Evolutionary conservation across 768 basidiomycete species (phyloP), one percentile per base, ranked within the genome.

Genomic region (Tricholoma flavovirens): DNA sequence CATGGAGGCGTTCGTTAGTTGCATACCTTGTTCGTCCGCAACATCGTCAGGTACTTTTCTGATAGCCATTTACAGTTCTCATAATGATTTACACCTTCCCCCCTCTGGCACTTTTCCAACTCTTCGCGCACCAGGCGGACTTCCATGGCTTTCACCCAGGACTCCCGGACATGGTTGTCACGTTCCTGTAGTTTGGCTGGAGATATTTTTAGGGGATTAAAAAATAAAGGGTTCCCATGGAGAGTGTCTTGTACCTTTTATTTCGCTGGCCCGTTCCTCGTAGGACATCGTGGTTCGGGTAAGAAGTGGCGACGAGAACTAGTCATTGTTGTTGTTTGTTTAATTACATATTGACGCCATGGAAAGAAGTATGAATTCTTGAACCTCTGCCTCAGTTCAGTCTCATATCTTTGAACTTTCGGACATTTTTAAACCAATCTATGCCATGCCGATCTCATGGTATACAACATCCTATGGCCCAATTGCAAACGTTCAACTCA

Each of bases 121-220:
- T 95, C 90, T 56, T 91, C 88, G 58, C 85, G 84, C 48, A 97
- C 92, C 56, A 98, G 77, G 49, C 90, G 84, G 30, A 85, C 83
- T 71, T 97, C 94, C 93, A 98, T 96, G 19, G 90, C 87, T 62
- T 86, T 87, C 30, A 97, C 82, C 95, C 95, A 98, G 51, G 90
- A 90, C 74, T 98, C 94, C 51, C 90, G 84, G 66, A 98, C 77
- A 71, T 82, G 76, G 46, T 82, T 73, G 59, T 96, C 93, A 38
- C 90, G 87, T 62, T 79, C 80, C 63, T 81, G 72, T 51, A 88
- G 70, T 67, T 80, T 83, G 15, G 79, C 89, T 91, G 53, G 49
- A 29, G 54, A 30, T 26, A 11, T 40, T 48, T 26, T 49, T 48
- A 10, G 19, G 59, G 24, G 49, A 35, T 19, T 43, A 5, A 21